A percentile compares a stretch with the other conserved stretches of the same genome.
phyloP scores from a whole-genome alignment of 108 stramenopile species.

The Pseudonitzschia delicatissima region DNA sequence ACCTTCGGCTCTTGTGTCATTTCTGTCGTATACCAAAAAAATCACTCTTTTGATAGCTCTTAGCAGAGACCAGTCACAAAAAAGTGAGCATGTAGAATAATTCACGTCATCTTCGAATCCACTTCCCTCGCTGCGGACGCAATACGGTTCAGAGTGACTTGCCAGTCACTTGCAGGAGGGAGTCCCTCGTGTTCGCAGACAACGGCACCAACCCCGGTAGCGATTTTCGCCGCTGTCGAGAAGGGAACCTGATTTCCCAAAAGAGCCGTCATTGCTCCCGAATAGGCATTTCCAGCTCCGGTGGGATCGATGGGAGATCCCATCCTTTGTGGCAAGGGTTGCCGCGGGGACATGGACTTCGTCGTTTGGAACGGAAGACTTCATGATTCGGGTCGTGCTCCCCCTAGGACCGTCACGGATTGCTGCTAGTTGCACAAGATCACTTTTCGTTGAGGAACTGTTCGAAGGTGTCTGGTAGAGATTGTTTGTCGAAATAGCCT shows the following conservation, averaged over 20 bases:
- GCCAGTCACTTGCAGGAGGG: constrained; percentile 41
- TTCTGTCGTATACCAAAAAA: too few relatives aligned
- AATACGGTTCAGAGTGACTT: constrained; percentile 12
- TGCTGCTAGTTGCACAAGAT: not conserved
- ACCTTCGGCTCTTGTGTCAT: too few relatives aligned
- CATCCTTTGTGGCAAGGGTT: constrained; percentile 34
- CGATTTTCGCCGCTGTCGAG: constrained; percentile 37
- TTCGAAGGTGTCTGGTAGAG: not conserved
- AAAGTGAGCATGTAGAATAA: too few relatives aligned
- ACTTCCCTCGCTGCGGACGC: not conserved
- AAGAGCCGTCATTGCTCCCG: constrained; percentile 31
- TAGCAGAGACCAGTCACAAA: too few relatives aligned
- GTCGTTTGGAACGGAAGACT: not conserved
- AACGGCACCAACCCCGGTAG: constrained; percentile 56
- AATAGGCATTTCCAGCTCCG: constrained; percentile 60
- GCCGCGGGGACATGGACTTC: constrained; percentile 26
- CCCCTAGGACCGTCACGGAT: constrained; percentile 3
- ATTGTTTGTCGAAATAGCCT: not conserved
- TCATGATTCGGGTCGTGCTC: not conserved
- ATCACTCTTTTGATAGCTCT: too few relatives aligned
- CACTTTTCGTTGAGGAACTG: not conserved
- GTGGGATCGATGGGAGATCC: constrained; percentile 45
- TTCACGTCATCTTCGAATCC: too few relatives aligned
- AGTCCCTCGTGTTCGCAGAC: constrained; percentile 55
- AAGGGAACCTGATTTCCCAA: constrained; percentile 21